Conservation (phyloP, 2,329 filamentous ascomycete species). For the Fusarium sacchari region DNA sequence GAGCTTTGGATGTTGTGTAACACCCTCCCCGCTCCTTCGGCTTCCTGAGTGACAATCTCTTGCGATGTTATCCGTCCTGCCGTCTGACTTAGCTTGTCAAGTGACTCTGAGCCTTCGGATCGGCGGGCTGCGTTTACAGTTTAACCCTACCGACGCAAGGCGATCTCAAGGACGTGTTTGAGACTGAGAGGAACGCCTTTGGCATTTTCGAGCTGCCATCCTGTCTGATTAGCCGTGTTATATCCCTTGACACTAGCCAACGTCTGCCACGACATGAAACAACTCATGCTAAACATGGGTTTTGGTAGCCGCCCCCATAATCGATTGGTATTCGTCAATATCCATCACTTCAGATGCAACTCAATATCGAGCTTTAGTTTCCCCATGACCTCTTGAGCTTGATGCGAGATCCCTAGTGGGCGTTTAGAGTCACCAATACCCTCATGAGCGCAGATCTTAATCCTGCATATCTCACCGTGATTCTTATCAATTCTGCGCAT, state of each 20-base stretch:
- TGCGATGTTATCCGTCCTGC: conserved; percentile 7
- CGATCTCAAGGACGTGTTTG: conserved; percentile 8
- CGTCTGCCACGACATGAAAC: conserved; percentile 27
- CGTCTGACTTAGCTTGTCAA: not conserved
- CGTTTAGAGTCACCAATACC: conserved; percentile 3
- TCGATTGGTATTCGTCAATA: conserved; percentile 11
- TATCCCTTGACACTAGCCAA: conserved; percentile 10
- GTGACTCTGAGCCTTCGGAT: conserved; percentile 19
- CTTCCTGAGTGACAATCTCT: conserved; percentile 10
- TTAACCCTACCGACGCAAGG: not conserved
- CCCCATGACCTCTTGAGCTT: conserved; percentile 25
- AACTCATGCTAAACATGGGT: conserved; percentile 21
- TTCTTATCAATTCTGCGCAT: not conserved
- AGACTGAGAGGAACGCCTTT: conserved; percentile 10
- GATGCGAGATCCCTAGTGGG: conserved; percentile 9
- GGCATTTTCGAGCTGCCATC: not conserved
- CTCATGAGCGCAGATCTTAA: conserved; percentile 29
- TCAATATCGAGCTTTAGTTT: conserved; percentile 13
- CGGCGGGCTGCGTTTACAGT: conserved; percentile 10
- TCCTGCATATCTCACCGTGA: conserved; percentile 19
- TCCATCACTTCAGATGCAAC: conserved; percentile 17
- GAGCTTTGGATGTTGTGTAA: conserved; percentile 13
- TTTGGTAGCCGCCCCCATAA: not conserved
- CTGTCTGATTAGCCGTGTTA: not conserved
- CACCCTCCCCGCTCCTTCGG: not conserved